Base-by-base conservation (phyloP, 805 yeast genomes). In the Starmerella roubikii region DNA sequence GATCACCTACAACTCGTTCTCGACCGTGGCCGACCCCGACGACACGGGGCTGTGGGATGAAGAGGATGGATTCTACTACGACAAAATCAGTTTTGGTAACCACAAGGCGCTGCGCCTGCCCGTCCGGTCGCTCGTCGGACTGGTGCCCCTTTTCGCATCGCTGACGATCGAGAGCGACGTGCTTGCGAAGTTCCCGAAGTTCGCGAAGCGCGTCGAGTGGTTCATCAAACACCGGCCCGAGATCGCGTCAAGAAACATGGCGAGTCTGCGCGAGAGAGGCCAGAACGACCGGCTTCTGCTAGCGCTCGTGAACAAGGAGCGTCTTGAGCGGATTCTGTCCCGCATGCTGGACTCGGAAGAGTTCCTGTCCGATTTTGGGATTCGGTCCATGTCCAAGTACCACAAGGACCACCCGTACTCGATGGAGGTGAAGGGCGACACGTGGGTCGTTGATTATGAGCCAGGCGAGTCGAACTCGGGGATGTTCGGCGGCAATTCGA, bases 401-500 rank as follows among this genome's bases (percentile, higher is more conserved):
- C 96, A 85, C 59, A 79, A 81, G 54, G 69, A 81, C 42, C 66
- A 85, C 56, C 95, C 95, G 6, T 84, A 76, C 54, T 70, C 72
- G 38, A 81, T 84, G 88, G 70, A 76, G 48, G 93, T 85, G 32
- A 68, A 81, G 56, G 93, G 93, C 15, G 68, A 73, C 48, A 64
- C 68, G 29, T 85, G 76, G 59, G 63, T 34, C 9, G 51, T 51
- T 10, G 54, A 51, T 32, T 51, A 51, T 44, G 51, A 49, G 41
- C 54, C 53, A 8, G 52, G 46, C 4, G 54, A 66, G 32, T 79
- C 93, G 22, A 88, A 83, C 55, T 78, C 93, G 5, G 94, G 94
- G 4, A 72, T 86, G 72, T 85, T 85, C 68, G 96, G 96, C 36
- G 96, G 96, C 42, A 85, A 85, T 58, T 84, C 94, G 18, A 85